Evolutionary conservation across 2,329 filamentous ascomycete genomes (phyloP).

Genomic region (Apiospora hydei): DNA sequence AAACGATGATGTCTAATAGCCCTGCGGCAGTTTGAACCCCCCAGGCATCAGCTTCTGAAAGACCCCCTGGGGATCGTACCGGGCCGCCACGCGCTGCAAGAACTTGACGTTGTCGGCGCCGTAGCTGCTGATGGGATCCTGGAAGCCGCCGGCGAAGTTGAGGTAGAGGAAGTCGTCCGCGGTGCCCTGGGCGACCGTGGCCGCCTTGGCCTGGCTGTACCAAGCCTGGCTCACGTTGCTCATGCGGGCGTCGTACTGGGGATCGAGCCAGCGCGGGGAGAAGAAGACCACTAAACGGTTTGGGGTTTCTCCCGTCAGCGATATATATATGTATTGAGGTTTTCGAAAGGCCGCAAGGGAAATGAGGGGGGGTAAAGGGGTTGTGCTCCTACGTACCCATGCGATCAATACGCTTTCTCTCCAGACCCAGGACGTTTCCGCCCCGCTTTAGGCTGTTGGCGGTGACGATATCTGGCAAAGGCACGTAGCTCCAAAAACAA

Average conservation of each 20-base stretch:
- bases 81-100: background rate
- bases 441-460: slow-evolving; percentile 1
- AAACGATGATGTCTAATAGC: background rate
- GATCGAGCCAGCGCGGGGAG: background rate
- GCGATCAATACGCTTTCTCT: background rate
- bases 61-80: background rate
- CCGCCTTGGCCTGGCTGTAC: background rate
- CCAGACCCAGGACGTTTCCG: background rate
- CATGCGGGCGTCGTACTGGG: slow-evolving; percentile 5
- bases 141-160: background rate
- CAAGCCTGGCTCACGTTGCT: background rate
- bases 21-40: background rate
- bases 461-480: background rate
- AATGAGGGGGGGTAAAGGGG: background rate
- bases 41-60: slow-evolving; percentile 6
- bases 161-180: background rate
- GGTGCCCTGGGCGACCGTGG: background rate
- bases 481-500: background rate
- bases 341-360: background rate
- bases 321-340: background rate
- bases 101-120: background rate
- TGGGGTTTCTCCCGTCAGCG: background rate
- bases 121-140: slow-evolving; percentile 8
- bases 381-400: background rate
- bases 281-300: background rate